phyloP scores from a whole-genome alignment of 1,139 yeast genomes.

The Chernovozyma sophiae-reginae region DNA sequence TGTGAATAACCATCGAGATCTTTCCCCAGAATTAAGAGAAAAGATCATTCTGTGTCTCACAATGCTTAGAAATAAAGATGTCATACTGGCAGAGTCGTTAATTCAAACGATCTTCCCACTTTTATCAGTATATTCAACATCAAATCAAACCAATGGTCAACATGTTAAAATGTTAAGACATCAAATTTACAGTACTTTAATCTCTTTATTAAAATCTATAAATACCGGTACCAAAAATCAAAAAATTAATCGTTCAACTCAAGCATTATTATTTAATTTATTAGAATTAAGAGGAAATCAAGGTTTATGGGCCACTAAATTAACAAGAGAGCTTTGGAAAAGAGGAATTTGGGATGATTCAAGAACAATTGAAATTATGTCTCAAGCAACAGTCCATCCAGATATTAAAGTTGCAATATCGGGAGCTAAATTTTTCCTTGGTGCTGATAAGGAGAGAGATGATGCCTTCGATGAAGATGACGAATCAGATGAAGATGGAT shows the following conservation, averaged over 20 bases:
- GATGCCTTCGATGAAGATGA: constrained; percentile 73
- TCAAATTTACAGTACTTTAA: constrained; percentile 75
- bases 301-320: constrained; percentile 94
- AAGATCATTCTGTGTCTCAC: constrained; percentile 86
- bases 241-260: constrained; percentile 82
- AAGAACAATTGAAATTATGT: constrained; percentile 93
- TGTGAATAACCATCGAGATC: constrained; percentile 69
- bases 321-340: constrained; percentile 94
- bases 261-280: constrained; percentile 82
- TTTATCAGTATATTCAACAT: constrained; percentile 47
- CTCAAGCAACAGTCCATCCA: constrained; percentile 86
- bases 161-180: constrained; percentile 81
- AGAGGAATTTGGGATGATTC: constrained; percentile 98
- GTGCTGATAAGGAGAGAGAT: constrained; percentile 94
- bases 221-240: constrained; percentile 85
- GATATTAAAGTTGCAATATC: constrained; percentile 86
- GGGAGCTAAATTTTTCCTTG: constrained; percentile 86
- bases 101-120: constrained; percentile 88
- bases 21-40: constrained; percentile 83
- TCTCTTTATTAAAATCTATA: constrained; percentile 73
- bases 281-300: constrained; percentile 73
- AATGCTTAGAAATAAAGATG: constrained; percentile 83
- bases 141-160: constrained; percentile 47
- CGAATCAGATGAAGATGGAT: constrained; percentile 66
- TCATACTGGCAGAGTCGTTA: constrained; percentile 74